Evolutionary conservation across 345 rosid species (phyloP).

Genomic region (Citrus trifoliata): DNA sequence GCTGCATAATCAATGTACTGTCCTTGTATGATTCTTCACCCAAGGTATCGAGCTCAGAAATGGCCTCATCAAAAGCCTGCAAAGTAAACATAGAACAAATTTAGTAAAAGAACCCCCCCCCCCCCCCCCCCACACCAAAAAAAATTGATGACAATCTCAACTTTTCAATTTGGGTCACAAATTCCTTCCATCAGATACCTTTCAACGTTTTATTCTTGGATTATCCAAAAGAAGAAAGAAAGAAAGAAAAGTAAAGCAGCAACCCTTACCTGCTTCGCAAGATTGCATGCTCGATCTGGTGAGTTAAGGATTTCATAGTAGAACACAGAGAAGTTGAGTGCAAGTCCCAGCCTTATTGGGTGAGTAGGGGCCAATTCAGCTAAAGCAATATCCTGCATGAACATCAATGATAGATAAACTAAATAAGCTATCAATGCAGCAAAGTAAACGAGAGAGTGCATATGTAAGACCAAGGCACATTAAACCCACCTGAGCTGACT

Average conservation of each 20-base stretch:
- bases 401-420: conserved; percentile 5
- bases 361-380: conserved; percentile 91
- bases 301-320: conserved; percentile 98
- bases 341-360: conserved; percentile 95
- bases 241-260: not conserved
- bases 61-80: conserved; percentile 98
- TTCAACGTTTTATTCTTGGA: not conserved
- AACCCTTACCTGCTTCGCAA: conserved; percentile 76
- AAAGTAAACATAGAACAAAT: not conserved
- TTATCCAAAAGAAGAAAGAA: not conserved
- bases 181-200: not conserved
- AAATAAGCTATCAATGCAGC: not conserved
- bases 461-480: not conserved
- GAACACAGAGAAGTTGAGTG: conserved; percentile 97
- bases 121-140: not conserved
- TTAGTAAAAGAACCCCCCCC: not conserved
- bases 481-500: conserved; percentile 80
- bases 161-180: not conserved
- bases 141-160: not conserved
- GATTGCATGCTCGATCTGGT: conserved; percentile 95
- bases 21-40: conserved; percentile 99
- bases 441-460: not conserved
- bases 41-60: conserved; percentile 89
- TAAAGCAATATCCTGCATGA: conserved; percentile 81
- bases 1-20: conserved; percentile 97